Base-by-base conservation (phyloP, 495 filamentous ascomycete genomes). In the Alectoria sarmentosa region DNA sequence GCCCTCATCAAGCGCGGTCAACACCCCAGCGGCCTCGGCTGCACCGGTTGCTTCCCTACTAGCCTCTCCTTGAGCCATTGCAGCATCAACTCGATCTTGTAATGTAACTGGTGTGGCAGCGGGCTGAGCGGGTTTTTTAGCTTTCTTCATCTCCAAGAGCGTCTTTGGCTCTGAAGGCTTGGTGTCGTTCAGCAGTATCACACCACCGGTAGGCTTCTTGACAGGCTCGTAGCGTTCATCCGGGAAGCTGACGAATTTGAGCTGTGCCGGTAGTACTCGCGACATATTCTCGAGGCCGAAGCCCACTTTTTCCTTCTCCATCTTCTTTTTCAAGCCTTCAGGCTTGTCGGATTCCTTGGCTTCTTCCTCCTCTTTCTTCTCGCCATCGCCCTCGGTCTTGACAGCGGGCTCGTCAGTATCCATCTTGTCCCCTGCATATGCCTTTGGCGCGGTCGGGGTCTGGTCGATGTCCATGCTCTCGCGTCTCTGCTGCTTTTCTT, bases 231-330 rank as follows among this genome's bases (percentile, higher is more conserved):
- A 98, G 63, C 95, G 85, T 19, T 85, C 85, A 67, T 89, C 84
- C 39, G 81, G 79, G 82, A 98, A 96, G 72, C 84, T 95, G 72
- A 98, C 92, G 73, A 90, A 97, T 76, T 93, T 96, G 70, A 96
- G 82, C 79, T 99, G 95, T 62, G 85, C 88, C 2, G 93, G 95
- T 28, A 99, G 82, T 38, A 98, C 92, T 63, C 95, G 82, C 39
- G 90, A 92, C 91, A 99, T 92, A 79, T 99, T 99, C 72, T 96
- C 90, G 62, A 98, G 78, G 66, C 95, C 91, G 72, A 94, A 98
- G 58, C 95, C 94, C 56, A 95, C 85, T 82, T 95, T 96, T 76
- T 98, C 94, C 77, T 94, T 96, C 77, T 98, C 95, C 11, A 81
- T 79, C 80, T 90, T 96, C 84, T 93, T 96, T 80, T 86, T 89